Evolutionary conservation across 2,329 filamentous ascomycete species (phyloP).

Genomic region (Arthrobotrys sphaeroides): DNA sequence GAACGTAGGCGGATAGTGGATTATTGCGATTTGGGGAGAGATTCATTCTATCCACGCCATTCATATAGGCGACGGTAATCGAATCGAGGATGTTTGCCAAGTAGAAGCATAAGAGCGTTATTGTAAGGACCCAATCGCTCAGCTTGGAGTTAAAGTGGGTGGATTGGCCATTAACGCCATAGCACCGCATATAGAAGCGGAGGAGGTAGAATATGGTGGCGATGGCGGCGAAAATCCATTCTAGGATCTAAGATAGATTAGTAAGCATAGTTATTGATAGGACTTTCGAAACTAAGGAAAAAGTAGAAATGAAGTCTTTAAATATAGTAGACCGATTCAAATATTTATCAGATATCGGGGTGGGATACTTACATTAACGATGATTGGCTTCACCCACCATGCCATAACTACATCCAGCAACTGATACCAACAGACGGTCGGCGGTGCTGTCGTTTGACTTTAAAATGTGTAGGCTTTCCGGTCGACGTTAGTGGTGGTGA

Average conservation of each 20-base stretch:
- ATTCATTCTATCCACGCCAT: slow-evolving; percentile 18
- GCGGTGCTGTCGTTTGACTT: background rate
- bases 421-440: background rate
- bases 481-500: background rate
- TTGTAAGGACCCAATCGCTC: slow-evolving; percentile 16
- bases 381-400: slow-evolving; percentile 23
- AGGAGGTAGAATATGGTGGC: slow-evolving; percentile 21
- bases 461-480: background rate
- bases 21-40: background rate
- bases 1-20: slow-evolving; percentile 15
- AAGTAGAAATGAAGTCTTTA: too few species aligned
- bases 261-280: background rate
- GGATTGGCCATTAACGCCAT: background rate
- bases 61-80: slow-evolving; percentile 8
- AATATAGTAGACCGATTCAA: too few species aligned
- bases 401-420: slow-evolving; percentile 4
- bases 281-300: too few species aligned
- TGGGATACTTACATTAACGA: slow-evolving; percentile 14
- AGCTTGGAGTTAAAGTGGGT: background rate
- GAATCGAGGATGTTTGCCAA: slow-evolving; percentile 4
- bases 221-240: slow-evolving; percentile 33
- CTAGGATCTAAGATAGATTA: slow-evolving; percentile 31
- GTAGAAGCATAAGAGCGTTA: slow-evolving; percentile 42
- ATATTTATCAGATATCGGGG: too few species aligned
- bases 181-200: slow-evolving; percentile 27